phyloP scores from a whole-genome alignment of 805 yeast species.

The Starmerella lactis-condensi region DNA sequence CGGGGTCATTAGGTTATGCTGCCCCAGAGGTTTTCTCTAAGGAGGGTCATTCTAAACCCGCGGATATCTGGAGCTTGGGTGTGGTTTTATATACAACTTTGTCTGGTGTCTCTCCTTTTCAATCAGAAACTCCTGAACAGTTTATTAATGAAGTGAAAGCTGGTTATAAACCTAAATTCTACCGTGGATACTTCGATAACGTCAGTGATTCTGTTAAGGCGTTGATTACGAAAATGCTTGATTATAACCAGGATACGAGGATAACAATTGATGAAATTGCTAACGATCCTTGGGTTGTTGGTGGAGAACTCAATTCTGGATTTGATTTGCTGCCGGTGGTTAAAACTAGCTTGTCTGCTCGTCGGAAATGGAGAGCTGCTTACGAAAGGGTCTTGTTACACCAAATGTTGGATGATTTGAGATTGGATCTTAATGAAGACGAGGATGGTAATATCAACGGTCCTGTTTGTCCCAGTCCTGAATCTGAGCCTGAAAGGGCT shows the following conservation, averaged over 20 bases:
- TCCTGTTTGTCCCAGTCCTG: background rate
- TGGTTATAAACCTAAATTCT: slow-evolving; percentile 63
- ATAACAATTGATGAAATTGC: slow-evolving; percentile 63
- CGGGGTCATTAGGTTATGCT: slow-evolving; percentile 91
- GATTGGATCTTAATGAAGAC: slow-evolving; percentile 30
- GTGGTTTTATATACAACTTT: slow-evolving; percentile 77
- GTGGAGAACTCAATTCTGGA: slow-evolving; percentile 28
- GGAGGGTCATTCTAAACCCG: slow-evolving; percentile 81
- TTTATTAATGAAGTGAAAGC: slow-evolving; percentile 64
- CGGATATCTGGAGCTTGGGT: slow-evolving; percentile 92
- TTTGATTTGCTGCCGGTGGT: slow-evolving; percentile 66
- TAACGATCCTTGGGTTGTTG: slow-evolving; percentile 60
- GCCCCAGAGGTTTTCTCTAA: slow-evolving; percentile 83
- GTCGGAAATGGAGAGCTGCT: slow-evolving; percentile 66
- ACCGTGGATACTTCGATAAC: slow-evolving; percentile 67
- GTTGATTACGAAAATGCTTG: slow-evolving; percentile 54
- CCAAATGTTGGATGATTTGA: slow-evolving; percentile 57
- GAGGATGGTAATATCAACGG: slow-evolving; percentile 1
- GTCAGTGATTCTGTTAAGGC: slow-evolving; percentile 65
- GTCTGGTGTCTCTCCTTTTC: slow-evolving; percentile 83
- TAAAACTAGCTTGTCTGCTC: slow-evolving; percentile 66
- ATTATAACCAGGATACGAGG: slow-evolving; percentile 58
- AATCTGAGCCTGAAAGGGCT: background rate
- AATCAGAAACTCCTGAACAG: slow-evolving; percentile 64
- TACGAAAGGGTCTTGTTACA: slow-evolving; percentile 67